phyloP scores from a whole-genome alignment of 2,329 filamentous ascomycete species.

The Alternaria dauci region DNA sequence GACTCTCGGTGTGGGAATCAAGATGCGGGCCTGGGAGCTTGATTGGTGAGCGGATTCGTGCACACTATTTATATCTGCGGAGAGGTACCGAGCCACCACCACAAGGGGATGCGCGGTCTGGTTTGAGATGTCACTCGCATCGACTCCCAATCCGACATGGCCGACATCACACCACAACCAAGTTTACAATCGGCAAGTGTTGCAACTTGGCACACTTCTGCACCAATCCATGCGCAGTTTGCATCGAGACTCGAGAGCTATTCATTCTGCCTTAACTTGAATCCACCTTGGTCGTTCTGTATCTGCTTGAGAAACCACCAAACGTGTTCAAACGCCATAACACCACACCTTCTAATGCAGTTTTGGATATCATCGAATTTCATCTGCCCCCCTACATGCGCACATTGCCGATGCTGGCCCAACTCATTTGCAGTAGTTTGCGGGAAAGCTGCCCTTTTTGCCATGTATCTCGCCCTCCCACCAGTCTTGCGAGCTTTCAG shows the following conservation, averaged over 20 bases:
- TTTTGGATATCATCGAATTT: constrained; percentile 30
- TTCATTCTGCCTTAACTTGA: background rate
- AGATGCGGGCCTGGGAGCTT: background rate
- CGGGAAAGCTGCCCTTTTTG: constrained; percentile 75
- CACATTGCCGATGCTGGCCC: background rate
- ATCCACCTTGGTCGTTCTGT: background rate
- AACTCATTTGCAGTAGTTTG: constrained; percentile 74
- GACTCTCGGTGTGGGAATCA: background rate
- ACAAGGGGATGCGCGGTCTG: background rate
- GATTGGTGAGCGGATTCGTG: constrained; percentile 6
- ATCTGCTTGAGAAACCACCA: background rate
- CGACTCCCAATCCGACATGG: background rate
- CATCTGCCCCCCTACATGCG: background rate
- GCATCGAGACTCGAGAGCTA: background rate
- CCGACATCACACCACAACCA: background rate
- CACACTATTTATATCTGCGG: background rate
- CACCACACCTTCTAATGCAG: constrained; percentile 35
- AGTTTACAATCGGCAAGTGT: background rate
- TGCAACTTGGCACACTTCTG: background rate
- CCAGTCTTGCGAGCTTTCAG: constrained; percentile 83
- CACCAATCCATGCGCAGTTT: background rate
- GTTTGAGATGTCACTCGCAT: background rate
- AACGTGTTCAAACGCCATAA: constrained; percentile 6
- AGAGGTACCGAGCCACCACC: constrained; percentile 1
- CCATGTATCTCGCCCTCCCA: constrained; percentile 82